Base-by-base conservation (phyloP, 1,284 basidiomycete genomes). In the Thecaphora thlaspeos region DNA sequence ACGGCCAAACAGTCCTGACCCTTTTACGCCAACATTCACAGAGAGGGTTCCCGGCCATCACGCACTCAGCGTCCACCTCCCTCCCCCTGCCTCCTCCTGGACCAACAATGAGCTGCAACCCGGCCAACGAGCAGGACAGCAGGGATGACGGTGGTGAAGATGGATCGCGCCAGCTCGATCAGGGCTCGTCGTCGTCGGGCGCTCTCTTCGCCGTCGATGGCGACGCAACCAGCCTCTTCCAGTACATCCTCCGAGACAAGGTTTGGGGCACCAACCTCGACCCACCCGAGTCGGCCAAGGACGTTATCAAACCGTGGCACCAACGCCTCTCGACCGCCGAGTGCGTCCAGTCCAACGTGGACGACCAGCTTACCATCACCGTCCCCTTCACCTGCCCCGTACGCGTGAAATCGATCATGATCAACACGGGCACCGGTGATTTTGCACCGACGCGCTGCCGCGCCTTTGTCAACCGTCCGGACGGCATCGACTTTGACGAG, bases 301-400 rank as follows among this genome's bases (percentile, higher is more conserved):
- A 55, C 19, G 69, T 69, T 42, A 65, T 75, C 63, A 76, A 75
- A 51, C 75, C 73, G 3, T 76, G 75, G 75, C 55, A 75, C 47
- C 46, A 68, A 42, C 59, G 73, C 18, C 50, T 66, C 18, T 53
- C 66, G 8, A 44, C 63, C 7, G 51, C 59, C 0, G 52, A 47
- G n/a, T 73, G 44, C 34, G 61, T 64, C 4, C 71, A 76, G 52
- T 74, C 71, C 48, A 69, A 69, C 38, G 73, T 73, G 28, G 74
- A 76, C 44, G 74, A 75, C 50, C 70, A 73, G 60, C 68, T 76
- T 43, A 71, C 73, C 48, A 64, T 76, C 57, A 75, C 62, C 22
- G 59, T 76, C 3, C 75, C 75, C 12, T 76, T 76, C 47, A 70
- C 68, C 15, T 64, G 59, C 26, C 71, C 70, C 1, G 73, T 75